Evolutionary conservation across 1,284 basidiomycete species (phyloP).

Genomic region (Naganishia cerealis): DNA sequence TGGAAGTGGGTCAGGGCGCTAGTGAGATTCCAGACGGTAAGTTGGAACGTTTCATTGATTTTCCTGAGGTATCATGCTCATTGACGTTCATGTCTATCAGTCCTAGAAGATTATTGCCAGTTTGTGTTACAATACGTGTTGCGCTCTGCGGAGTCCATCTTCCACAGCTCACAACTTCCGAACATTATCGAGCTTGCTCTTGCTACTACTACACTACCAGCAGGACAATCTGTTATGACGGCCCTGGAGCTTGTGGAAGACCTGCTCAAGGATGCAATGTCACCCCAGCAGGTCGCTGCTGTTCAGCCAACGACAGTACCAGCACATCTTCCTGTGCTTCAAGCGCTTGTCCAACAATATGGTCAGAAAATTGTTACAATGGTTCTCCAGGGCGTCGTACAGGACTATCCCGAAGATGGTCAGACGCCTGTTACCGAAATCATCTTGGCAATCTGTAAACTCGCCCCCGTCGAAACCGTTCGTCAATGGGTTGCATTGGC

Average conservation of each 20-base stretch:
- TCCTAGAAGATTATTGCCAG: slow-evolving; percentile 92
- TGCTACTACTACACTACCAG: slow-evolving; percentile 73
- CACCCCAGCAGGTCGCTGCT: neutral
- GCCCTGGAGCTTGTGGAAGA: slow-evolving; percentile 76
- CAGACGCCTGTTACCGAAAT: slow-evolving; percentile 73
- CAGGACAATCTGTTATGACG: slow-evolving; percentile 75
- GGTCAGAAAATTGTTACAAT: slow-evolving; percentile 71
- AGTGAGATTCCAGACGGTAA: slow-evolving; percentile 77
- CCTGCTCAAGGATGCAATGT: slow-evolving; percentile 65
- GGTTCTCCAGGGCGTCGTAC: slow-evolving; percentile 74
- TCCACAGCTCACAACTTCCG: slow-evolving; percentile 72
- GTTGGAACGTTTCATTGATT: slow-evolving; percentile 39
- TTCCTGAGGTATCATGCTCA: slow-evolving; percentile 18
- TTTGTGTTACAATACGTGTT: slow-evolving; percentile 71
- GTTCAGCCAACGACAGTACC: neutral
- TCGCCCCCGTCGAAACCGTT: slow-evolving; percentile 69
- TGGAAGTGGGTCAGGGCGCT: slow-evolving; percentile 68
- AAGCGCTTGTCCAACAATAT: slow-evolving; percentile 60
- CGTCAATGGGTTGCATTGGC: slow-evolving; percentile 68
- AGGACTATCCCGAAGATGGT: slow-evolving; percentile 84
- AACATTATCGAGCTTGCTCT: slow-evolving; percentile 72
- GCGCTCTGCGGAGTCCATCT: slow-evolving; percentile 70
- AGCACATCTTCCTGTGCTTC: slow-evolving; percentile 43
- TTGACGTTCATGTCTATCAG: slow-evolving; percentile 56
- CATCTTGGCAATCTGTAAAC: slow-evolving; percentile 67